phyloP scores from a whole-genome alignment of 495 filamentous ascomycete species.

The Terfezia claveryi region DNA sequence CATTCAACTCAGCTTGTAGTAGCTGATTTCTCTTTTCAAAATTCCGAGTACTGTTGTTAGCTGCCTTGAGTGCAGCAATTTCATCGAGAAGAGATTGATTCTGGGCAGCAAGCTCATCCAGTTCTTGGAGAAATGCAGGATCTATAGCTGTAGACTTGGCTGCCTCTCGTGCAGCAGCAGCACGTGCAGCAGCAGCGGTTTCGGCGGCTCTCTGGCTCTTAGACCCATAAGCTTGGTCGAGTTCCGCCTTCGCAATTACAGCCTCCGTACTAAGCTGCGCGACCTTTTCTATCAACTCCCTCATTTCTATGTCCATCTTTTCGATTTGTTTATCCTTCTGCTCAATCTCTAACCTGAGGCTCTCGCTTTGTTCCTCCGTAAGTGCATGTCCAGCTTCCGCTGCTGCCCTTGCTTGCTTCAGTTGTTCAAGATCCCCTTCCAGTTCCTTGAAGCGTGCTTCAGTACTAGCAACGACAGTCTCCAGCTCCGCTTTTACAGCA shows the following conservation, averaged over 20 bases:
- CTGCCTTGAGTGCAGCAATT: conserved; percentile 31
- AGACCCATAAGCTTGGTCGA: conserved; percentile 78
- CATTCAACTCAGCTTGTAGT: conserved; percentile 58
- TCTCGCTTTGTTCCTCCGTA: conserved; percentile 4
- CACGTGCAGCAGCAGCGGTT: conserved; percentile 28
- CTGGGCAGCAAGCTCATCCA: conserved; percentile 37
- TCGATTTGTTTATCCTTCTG: conserved; percentile 26
- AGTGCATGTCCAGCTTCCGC: conserved; percentile 6
- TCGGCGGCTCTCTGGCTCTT: conserved; percentile 57
- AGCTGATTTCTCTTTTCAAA: conserved; percentile 34
- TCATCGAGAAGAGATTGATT: conserved; percentile 39
- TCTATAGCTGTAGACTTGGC: conserved; percentile 20
- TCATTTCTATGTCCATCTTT: conserved; percentile 41
- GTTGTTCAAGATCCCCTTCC: conserved; percentile 8
- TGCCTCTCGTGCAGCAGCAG: conserved; percentile 12
- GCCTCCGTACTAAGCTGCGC: conserved; percentile 75
- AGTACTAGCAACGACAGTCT: conserved; percentile 6
- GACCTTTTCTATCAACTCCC: conserved; percentile 55
- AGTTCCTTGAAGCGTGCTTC: conserved; percentile 8
- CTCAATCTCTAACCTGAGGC: conserved; percentile 14
- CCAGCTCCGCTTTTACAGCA: conserved; percentile 11
- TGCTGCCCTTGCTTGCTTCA: conserved; percentile 6
- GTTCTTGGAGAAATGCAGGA: conserved; percentile 41
- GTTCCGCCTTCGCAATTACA: conserved; percentile 77
- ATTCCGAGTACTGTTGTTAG: conserved; percentile 23